Base-by-base conservation (phyloP, 208 protist species). In the Acanthamoeba divionensis region DNA sequence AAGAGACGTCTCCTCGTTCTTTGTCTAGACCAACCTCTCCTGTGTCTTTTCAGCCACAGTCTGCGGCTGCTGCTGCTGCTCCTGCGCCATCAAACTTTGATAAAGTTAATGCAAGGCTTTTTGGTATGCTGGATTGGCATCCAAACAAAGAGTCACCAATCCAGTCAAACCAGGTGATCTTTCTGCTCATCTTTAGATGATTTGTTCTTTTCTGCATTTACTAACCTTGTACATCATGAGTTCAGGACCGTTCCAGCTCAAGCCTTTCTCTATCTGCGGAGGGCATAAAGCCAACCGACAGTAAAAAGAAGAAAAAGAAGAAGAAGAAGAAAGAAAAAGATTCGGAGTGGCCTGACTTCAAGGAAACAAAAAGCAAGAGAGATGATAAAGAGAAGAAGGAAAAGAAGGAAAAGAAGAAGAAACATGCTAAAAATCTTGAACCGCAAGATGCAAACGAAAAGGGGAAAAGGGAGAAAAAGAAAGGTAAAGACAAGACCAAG, bases 121-220 rank as follows among this genome's bases (percentile, higher is more conserved):
- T 87, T 67, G 50, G 55, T 7, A 87, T 87, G 79, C 79, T 87
- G 12, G 79, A 87, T 36, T 87, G 79, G 79, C 15, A 41, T 21
- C 55, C 50, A 33, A 87, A 87, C n/a, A 45, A 67, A 15, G 12
- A 65, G 5, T 10, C 8, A 26, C 73, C 6, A 18, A 33, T 57
- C 26, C 50, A 86, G 41, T 50, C 52, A 50, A 44, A 63, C 9
- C 71, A 57, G n/a, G n/a, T n/a, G n/a, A n/a, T n/a, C n/a, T n/a
- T n/a, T n/a, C n/a, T n/a, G n/a, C n/a, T n/a, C n/a, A n/a, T n/a
- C n/a, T n/a, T n/a, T n/a, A n/a, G n/a, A n/a, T n/a, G n/a, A n/a
- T n/a, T n/a, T n/a, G n/a, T n/a, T n/a, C n/a, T n/a, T n/a, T n/a
- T n/a, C n/a, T n/a, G n/a, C n/a, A n/a, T n/a, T n/a, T n/a, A n/a